Conservation (phyloP, 495 filamentous ascomycete species). For the Tuber microsphaerosporum region DNA sequence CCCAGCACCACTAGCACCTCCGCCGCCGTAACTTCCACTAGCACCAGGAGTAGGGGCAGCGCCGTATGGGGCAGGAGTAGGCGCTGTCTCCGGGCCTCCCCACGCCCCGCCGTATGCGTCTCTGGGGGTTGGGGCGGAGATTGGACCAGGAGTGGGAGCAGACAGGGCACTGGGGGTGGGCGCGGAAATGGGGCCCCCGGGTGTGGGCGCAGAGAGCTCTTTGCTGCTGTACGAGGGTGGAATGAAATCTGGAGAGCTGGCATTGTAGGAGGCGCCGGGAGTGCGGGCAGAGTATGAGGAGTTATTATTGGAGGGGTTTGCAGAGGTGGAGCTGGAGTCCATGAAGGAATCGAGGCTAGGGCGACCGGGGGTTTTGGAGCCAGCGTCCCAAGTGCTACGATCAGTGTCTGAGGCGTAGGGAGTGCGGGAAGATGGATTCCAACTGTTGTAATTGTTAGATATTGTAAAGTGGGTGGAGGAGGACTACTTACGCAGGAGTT, state of each 20-base stretch:
- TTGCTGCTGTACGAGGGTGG: constrained; percentile 30
- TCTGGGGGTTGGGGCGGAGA: constrained; percentile 56
- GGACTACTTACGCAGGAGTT: constrained; percentile 49
- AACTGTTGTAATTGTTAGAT: constrained; percentile 35
- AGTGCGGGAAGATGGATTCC: constrained; percentile 61
- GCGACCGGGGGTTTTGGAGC: constrained; percentile 61
- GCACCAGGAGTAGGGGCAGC: constrained; percentile 44
- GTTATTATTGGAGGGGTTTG: constrained; percentile 33
- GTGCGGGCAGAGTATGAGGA: constrained; percentile 43
- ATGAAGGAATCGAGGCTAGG: constrained; percentile 47
- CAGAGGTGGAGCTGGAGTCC: constrained; percentile 31
- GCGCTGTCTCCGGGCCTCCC: constrained; percentile 45
- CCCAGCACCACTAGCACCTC: constrained; percentile 45
- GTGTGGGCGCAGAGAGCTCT: constrained; percentile 67
- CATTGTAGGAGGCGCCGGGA: constrained; percentile 49
- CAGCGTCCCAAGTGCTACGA: constrained; percentile 64
- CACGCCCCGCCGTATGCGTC: constrained; percentile 22
- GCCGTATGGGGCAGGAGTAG: constrained; percentile 43
- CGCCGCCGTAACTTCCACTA: constrained; percentile 39
- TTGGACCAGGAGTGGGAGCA: constrained; percentile 73
- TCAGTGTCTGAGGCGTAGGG: constrained; percentile 62
- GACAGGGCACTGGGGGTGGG: constrained; percentile 63
- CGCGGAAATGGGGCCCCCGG: constrained; percentile 59
- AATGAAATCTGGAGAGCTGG: constrained; percentile 44
- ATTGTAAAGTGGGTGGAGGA: background rate